phyloP scores from a whole-genome alignment of 352 stramenopile genomes.

The Globisporangium solare region DNA sequence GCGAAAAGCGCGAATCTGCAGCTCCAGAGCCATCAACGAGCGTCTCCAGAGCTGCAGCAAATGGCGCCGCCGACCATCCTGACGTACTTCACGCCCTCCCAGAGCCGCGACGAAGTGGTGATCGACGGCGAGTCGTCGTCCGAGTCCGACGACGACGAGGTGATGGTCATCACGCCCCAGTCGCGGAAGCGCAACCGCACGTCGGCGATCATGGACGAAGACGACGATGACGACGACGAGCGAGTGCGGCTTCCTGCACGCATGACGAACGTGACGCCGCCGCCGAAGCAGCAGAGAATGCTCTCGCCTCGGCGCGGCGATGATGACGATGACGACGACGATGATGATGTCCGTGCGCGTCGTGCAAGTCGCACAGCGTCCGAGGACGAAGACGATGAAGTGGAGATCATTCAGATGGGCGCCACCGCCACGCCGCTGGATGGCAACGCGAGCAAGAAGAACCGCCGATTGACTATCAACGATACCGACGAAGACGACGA shows the following conservation, averaged over 20 bases:
- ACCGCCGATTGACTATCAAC: constrained; percentile 33
- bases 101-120: constrained; percentile 44
- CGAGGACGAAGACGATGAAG: constrained; percentile 35
- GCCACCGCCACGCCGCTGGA: constrained; percentile 16
- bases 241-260: too few relatives aligned
- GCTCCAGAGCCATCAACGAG: too few relatives aligned
- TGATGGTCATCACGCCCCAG: constrained; percentile 53
- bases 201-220: constrained; percentile 48
- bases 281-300: neutral
- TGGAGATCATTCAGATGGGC: constrained; percentile 42
- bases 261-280: neutral
- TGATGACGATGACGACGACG: neutral
- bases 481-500: constrained; percentile 55
- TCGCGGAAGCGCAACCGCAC: constrained; percentile 55
- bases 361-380: neutral
- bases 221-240: constrained; percentile 40
- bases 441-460: constrained; percentile 24
- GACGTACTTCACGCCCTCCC: neutral
- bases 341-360: neutral
- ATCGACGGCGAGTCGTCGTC: constrained; percentile 65
- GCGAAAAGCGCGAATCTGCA: too few relatives aligned
- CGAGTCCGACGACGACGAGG: constrained; percentile 49
- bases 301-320: neutral
- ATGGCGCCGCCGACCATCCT: neutral
- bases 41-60: too few relatives aligned